Conservation (phyloP, 768 basidiomycete genomes). For the Tulasnella sp. region DNA sequence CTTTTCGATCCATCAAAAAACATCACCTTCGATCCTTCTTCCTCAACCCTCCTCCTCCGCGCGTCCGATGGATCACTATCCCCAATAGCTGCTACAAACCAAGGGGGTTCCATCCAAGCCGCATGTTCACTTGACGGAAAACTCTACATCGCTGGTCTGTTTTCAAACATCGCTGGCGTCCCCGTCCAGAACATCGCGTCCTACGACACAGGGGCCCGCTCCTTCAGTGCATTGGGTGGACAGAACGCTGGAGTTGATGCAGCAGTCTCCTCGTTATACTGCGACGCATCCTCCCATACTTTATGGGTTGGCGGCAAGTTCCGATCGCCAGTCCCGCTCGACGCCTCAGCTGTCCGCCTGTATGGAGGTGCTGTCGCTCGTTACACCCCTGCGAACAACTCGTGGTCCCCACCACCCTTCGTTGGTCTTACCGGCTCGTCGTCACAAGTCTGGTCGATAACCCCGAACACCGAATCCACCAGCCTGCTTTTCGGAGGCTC, state of each 20-base stretch:
- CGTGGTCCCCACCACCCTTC: slow-evolving; percentile 78
- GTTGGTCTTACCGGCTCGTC: slow-evolving; percentile 66
- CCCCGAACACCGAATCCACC: slow-evolving; percentile 56
- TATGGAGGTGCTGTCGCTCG: slow-evolving; percentile 46
- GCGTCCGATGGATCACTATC: slow-evolving; percentile 56
- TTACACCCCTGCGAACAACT: slow-evolving; percentile 52
- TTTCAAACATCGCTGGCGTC: slow-evolving; percentile 58
- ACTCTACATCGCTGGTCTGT: slow-evolving; percentile 78
- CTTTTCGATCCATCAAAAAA: slow-evolving; percentile 48
- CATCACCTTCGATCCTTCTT: slow-evolving; percentile 57
- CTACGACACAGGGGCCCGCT: slow-evolving; percentile 51
- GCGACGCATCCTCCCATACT: slow-evolving; percentile 56
- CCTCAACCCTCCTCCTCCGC: slow-evolving; percentile 64
- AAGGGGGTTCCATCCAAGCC: slow-evolving; percentile 67
- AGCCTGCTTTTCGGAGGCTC: slow-evolving; percentile 85
- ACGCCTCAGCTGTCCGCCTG: slow-evolving; percentile 50
- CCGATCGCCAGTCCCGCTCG: slow-evolving; percentile 24
- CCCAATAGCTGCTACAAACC: slow-evolving; percentile 66
- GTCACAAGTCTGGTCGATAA: slow-evolving; percentile 65
- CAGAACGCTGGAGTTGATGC: slow-evolving; percentile 61
- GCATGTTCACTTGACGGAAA: slow-evolving; percentile 61
- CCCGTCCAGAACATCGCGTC: slow-evolving; percentile 66
- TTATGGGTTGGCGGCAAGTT: slow-evolving; percentile 78
- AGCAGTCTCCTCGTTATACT: slow-evolving; percentile 62
- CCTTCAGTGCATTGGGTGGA: slow-evolving; percentile 52